Percentiles rank a stretch among this genome's conserved stretches.
phyloP scores from a whole-genome alignment of 768 basidiomycete species.

The Rhodosporidiobolus odoratus region DNA sequence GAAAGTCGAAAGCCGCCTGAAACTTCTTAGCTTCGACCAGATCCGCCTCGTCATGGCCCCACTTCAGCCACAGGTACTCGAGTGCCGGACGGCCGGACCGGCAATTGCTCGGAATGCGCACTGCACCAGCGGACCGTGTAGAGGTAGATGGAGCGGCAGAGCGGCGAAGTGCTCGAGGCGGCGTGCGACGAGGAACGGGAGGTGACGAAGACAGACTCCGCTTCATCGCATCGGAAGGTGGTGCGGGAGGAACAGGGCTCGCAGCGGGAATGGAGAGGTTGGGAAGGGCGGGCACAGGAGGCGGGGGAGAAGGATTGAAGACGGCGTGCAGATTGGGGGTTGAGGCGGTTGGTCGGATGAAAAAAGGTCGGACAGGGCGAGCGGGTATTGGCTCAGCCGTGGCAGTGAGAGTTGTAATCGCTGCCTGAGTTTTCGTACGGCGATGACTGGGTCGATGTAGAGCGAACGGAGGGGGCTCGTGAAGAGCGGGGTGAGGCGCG shows the following conservation, averaged over 20 bases:
- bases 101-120: conserved; percentile 18
- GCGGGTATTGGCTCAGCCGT: neutral
- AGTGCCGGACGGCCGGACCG: conserved; percentile 62
- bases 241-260: conserved; percentile 43
- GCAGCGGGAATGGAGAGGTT: conserved; percentile 38
- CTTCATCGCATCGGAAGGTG: conserved; percentile 38
- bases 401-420: neutral
- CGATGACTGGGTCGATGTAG: conserved; percentile 42
- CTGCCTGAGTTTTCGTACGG: conserved; percentile 22
- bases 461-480: conserved; percentile 61
- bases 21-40: conserved; percentile 69
- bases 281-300: conserved; percentile 14
- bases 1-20: conserved; percentile 70
- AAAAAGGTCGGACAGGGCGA: conserved; percentile 45
- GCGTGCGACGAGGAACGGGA: conserved; percentile 52
- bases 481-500: no score
- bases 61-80: conserved; percentile 73
- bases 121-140: conserved; percentile 19
- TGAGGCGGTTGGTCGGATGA: conserved; percentile 61
- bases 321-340: conserved; percentile 57
- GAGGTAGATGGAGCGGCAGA: neutral
- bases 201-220: conserved; percentile 19
- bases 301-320: conserved; percentile 16
- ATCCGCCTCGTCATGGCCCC: conserved; percentile 92
- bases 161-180: conserved; percentile 56